Percentiles rank a stretch among this genome's conserved stretches.
phyloP scores from a whole-genome alignment of 2,329 filamentous ascomycete species.

The Pyricularia sp. region DNA sequence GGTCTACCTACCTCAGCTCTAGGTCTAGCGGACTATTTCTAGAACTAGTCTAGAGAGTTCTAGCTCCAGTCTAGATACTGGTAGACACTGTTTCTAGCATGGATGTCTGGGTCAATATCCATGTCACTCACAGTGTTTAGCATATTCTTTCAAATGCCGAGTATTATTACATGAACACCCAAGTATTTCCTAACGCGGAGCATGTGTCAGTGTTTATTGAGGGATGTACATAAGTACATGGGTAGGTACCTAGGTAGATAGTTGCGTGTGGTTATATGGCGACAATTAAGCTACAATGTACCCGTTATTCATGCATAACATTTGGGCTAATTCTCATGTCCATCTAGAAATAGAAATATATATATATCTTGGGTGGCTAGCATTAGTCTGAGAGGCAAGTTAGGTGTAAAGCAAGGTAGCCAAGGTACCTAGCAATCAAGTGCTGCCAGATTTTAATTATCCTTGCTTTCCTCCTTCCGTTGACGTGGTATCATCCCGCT shows the following conservation, averaged over 20 bases:
- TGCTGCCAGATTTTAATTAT: neutral
- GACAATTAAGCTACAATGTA: too few relatives aligned
- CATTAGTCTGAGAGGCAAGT: neutral
- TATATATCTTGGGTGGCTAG: too few relatives aligned
- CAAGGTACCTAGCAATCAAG: neutral
- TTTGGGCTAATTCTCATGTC: too few relatives aligned
- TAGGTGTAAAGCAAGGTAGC: neutral
- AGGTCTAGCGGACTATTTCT: too few relatives aligned
- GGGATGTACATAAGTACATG: too few relatives aligned
- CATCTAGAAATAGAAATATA: too few relatives aligned
- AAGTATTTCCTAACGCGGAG: neutral
- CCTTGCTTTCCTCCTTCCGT: neutral
- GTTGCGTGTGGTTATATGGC: too few relatives aligned
- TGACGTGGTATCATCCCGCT: neutral
- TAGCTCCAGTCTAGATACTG: neutral
- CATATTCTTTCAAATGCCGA: neutral
- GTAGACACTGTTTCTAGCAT: too few relatives aligned
- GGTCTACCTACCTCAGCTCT: neutral
- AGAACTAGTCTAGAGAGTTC: neutral
- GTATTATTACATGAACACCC: too few relatives aligned
- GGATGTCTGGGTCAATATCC: neutral
- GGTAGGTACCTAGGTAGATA: too few relatives aligned
- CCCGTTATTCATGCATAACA: too few relatives aligned
- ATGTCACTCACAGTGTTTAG: neutral
- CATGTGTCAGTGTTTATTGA: neutral